phyloP scores from a whole-genome alignment of 345 rosid genomes.

The Viola odorata region DNA sequence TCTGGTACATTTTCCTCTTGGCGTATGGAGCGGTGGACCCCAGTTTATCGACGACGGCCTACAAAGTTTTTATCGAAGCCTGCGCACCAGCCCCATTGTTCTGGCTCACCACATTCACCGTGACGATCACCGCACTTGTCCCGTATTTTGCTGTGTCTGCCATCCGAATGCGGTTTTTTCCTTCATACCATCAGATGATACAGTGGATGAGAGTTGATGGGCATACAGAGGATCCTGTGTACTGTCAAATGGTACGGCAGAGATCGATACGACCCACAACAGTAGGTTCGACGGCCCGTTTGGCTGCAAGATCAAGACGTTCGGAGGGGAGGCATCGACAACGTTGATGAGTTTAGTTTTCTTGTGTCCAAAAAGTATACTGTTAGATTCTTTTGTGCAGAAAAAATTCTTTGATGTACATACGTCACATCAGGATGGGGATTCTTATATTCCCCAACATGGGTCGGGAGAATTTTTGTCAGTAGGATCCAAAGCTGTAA shows the following conservation, averaged over 20 bases:
- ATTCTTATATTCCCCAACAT: too few relatives aligned
- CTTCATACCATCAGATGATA: slow-evolving; percentile 86
- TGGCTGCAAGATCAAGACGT: slow-evolving; percentile 32
- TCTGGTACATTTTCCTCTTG: slow-evolving; percentile 84
- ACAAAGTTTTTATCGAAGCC: slow-evolving; percentile 73
- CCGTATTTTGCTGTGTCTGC: slow-evolving; percentile 66
- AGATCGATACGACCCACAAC: slow-evolving; percentile 68
- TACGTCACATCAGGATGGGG: background rate
- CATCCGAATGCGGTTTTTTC: slow-evolving; percentile 77
- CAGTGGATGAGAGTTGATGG: slow-evolving; percentile 78
- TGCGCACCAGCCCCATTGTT: slow-evolving; percentile 72
- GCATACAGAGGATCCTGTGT: slow-evolving; percentile 74
- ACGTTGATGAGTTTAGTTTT: background rate
- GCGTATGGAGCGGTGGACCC: slow-evolving; percentile 80
- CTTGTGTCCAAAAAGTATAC: slow-evolving; percentile 1
- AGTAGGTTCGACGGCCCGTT: slow-evolving; percentile 79
- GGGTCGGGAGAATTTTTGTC: too few relatives aligned
- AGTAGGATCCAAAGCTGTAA: too few relatives aligned
- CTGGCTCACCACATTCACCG: slow-evolving; percentile 65
- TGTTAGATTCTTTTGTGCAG: slow-evolving; percentile 1
- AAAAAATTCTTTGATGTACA: slow-evolving; percentile 14
- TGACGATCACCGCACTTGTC: slow-evolving; percentile 49
- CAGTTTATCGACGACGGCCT: slow-evolving; percentile 70
- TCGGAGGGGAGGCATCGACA: slow-evolving; percentile 9
- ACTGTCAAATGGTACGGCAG: slow-evolving; percentile 71